Evolutionary conservation across 177 flowering plant species (phyloP).

Genomic region (Vitis hybrid): DNA sequence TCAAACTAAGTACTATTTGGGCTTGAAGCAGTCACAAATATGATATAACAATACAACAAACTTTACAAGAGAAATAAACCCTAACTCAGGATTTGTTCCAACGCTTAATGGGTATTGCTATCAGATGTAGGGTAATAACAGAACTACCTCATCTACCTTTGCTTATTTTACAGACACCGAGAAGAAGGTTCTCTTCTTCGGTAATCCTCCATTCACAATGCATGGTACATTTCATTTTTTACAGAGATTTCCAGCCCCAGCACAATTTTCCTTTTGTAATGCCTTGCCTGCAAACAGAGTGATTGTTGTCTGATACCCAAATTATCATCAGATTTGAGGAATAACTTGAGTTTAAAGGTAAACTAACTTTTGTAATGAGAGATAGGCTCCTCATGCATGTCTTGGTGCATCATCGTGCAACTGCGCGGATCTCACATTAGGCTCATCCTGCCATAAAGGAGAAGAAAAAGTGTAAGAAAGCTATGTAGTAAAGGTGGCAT

Average conservation of each 20-base stretch:
- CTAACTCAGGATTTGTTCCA: not conserved
- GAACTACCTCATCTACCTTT: not conserved
- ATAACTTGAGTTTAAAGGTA: not conserved
- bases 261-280: not conserved
- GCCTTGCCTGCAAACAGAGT: not conserved
- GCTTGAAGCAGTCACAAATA: not conserved
- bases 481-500: not conserved
- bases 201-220: slow-evolving; percentile 5
- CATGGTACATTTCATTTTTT: slow-evolving; percentile 8
- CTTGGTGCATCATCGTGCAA: slow-evolving; percentile 42
- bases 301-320: too few relatives aligned
- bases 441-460: slow-evolving; percentile 32
- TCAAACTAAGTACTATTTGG: not conserved
- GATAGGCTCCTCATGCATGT: slow-evolving; percentile 23
- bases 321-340: too few relatives aligned
- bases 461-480: not conserved
- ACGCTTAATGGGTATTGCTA: not conserved
- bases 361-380: not conserved
- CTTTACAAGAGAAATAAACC: slow-evolving; percentile 6
- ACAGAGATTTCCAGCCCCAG: not conserved
- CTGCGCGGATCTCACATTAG: slow-evolving; percentile 33
- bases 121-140: not conserved
- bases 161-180: slow-evolving; percentile 10
- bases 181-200: not conserved
- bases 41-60: slow-evolving; percentile 8